phyloP scores from a whole-genome alignment of 768 basidiomycete species.

The Hemileccinum rubropunctum region DNA sequence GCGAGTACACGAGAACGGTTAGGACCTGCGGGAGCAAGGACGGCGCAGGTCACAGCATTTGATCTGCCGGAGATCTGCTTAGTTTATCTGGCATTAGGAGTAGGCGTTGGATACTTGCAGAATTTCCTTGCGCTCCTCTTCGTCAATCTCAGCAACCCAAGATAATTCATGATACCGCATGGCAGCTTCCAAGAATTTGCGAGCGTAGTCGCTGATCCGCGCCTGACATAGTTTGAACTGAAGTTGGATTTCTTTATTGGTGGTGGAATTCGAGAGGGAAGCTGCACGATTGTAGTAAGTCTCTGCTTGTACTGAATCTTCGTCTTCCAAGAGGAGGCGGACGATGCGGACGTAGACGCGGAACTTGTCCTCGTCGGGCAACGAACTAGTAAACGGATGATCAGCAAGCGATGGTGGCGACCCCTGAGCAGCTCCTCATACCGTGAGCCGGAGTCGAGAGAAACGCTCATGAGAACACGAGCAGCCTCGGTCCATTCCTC shows the following conservation, averaged over 20 bases:
- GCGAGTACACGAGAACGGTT: constrained; percentile 92
- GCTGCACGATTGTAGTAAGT: constrained; percentile 97
- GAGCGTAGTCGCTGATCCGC: constrained; percentile 86
- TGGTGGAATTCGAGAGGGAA: constrained; percentile 76
- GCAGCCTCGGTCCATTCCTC: constrained; percentile 96
- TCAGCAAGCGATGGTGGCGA: constrained; percentile 3
- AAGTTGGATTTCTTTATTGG: constrained; percentile 75
- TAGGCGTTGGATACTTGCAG: constrained; percentile 54
- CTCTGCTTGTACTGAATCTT: constrained; percentile 97
- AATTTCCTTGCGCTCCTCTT: constrained; percentile 87
- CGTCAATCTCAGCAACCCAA: constrained; percentile 87
- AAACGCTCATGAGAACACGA: constrained; percentile 87
- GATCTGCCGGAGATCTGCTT: constrained; percentile 43
- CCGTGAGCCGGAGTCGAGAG: constrained; percentile 88
- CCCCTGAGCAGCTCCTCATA: constrained; percentile 30
- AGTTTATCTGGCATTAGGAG: neutral
- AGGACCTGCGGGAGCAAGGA: constrained; percentile 95
- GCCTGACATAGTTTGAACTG: constrained; percentile 93
- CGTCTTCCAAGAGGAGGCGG: constrained; percentile 90
- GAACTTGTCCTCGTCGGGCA: constrained; percentile 83
- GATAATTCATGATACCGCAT: constrained; percentile 93
- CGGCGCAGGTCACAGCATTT: constrained; percentile 93
- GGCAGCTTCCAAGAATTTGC: constrained; percentile 94
- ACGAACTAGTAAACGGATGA: constrained; percentile 39
- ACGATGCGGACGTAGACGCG: constrained; percentile 92